Conservation (phyloP, 1,284 basidiomycete genomes). For the Afroboletus lepidellus region DNA sequence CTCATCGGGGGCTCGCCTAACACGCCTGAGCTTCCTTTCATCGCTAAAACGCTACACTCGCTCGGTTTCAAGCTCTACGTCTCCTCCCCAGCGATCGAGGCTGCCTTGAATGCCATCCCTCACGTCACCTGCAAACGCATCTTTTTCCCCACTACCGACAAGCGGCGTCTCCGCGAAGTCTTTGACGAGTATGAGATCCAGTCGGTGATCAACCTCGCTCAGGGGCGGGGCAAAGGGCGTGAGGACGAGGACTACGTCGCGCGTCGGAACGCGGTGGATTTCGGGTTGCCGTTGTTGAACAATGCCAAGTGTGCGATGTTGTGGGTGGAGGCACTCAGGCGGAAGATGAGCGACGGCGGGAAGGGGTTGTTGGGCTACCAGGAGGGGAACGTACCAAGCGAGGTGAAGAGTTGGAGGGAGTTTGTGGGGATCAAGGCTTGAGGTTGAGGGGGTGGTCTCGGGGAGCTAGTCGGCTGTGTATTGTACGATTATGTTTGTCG, state of each 20-base stretch:
- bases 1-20: conserved; percentile 85
- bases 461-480: neutral
- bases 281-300: conserved; percentile 88
- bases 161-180: conserved; percentile 90
- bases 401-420: conserved; percentile 90
- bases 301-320: conserved; percentile 87
- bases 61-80: conserved; percentile 94
- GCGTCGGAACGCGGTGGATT: conserved; percentile 87
- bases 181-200: conserved; percentile 96
- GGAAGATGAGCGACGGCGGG: conserved; percentile 81
- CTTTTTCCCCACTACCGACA: conserved; percentile 96
- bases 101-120: conserved; percentile 79
- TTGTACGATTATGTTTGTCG: neutral
- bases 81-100: conserved; percentile 79
- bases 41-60: conserved; percentile 76
- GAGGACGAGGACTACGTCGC: conserved; percentile 97
- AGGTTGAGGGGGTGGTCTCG: neutral
- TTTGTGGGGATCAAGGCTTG: conserved; percentile 73
- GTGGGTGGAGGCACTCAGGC: conserved; percentile 87
- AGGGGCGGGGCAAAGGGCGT: conserved; percentile 73
- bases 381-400: conserved; percentile 90
- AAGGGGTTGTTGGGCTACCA: conserved; percentile 80
- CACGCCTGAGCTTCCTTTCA: conserved; percentile 77
- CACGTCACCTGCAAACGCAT: conserved; percentile 86
- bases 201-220: conserved; percentile 92